Evolutionary conservation across 2,329 filamentous ascomycete species (phyloP).

Genomic region (Colletotrichum liriopes): DNA sequence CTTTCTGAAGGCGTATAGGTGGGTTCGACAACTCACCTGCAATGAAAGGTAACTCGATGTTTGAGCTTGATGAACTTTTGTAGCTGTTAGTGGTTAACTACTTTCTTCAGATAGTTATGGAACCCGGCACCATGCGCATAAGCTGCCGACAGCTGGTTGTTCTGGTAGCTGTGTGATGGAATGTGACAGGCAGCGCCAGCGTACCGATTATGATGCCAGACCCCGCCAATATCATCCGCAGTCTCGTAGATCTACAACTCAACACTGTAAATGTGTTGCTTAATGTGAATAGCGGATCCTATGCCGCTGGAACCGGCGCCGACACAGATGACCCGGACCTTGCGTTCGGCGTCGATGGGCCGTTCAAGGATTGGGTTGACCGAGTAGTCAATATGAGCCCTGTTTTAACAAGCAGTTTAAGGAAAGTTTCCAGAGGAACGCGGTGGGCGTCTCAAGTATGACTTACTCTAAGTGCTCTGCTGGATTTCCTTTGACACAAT

Average conservation of each 20-base stretch:
- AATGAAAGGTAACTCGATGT: not conserved
- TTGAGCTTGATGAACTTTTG: slow-evolving; percentile 3
- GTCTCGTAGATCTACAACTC: slow-evolving; percentile 48
- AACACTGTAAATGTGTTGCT: slow-evolving; percentile 26
- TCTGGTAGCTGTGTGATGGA: slow-evolving; percentile 43
- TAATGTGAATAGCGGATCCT: not conserved
- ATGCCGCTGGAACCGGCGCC: slow-evolving; percentile 14
- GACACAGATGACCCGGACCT: slow-evolving; percentile 6
- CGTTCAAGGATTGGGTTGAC: slow-evolving; percentile 6
- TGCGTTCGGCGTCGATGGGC: slow-evolving; percentile 3
- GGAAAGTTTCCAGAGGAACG: not conserved
- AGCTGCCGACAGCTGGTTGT: too few relatives aligned
- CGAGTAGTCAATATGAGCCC: not conserved
- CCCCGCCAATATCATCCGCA: slow-evolving; percentile 46
- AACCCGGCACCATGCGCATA: slow-evolving; percentile 14
- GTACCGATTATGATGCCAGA: slow-evolving; percentile 46
- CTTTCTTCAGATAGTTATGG: slow-evolving; percentile 5
- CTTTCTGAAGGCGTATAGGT: accelerated
- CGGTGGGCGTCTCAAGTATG: too few relatives aligned
- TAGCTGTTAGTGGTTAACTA: not conserved
- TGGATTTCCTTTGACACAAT: not conserved
- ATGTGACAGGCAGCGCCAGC: slow-evolving; percentile 46
- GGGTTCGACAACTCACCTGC: not conserved
- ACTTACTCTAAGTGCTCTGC: not conserved
- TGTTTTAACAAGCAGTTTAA: not conserved